phyloP scores from a whole-genome alignment of 192 early-diverging fungal species.

The Backusella macrospora region DNA sequence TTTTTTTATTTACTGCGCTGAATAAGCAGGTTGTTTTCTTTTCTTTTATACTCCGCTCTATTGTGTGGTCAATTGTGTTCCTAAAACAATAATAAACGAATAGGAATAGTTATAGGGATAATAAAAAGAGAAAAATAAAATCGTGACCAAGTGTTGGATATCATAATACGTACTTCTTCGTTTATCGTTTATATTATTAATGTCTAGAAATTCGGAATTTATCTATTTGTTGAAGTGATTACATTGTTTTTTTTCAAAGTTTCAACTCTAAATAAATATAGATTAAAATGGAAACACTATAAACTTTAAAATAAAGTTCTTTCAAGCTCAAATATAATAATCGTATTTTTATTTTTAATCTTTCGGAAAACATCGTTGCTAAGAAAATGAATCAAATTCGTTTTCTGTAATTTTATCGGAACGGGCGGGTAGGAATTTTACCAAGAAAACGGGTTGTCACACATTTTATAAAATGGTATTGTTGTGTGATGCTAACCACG shows the following conservation, averaged over 20 bases:
- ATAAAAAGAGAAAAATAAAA: not conserved
- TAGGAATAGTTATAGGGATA: not conserved
- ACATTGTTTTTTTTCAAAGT: not conserved
- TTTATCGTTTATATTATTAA: not conserved
- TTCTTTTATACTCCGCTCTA: not conserved
- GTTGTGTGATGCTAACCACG: not conserved
- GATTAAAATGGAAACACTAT: conserved; percentile 1
- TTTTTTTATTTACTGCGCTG: not conserved
- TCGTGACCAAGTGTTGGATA: no score
- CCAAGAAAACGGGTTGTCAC: not conserved
- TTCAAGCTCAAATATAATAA: not conserved
- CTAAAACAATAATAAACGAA: not conserved
- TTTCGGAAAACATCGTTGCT: not conserved
- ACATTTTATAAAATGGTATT: not conserved
- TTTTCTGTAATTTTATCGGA: no score
- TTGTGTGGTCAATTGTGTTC: not conserved
- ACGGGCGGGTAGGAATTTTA: not conserved
- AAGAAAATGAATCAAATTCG: no score
- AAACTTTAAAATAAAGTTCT: not conserved
- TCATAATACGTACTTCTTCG: no score
- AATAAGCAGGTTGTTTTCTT: not conserved
- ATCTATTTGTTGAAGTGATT: conserved; percentile 13
- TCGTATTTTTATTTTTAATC: not conserved
- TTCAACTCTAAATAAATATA: conserved; percentile 12
- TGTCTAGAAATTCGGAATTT: conserved; percentile 5